Evolutionary conservation across 768 basidiomycete genomes (phyloP), one percentile per base, ranked within the genome.

Genomic region (Leccinum uliginosum): DNA sequence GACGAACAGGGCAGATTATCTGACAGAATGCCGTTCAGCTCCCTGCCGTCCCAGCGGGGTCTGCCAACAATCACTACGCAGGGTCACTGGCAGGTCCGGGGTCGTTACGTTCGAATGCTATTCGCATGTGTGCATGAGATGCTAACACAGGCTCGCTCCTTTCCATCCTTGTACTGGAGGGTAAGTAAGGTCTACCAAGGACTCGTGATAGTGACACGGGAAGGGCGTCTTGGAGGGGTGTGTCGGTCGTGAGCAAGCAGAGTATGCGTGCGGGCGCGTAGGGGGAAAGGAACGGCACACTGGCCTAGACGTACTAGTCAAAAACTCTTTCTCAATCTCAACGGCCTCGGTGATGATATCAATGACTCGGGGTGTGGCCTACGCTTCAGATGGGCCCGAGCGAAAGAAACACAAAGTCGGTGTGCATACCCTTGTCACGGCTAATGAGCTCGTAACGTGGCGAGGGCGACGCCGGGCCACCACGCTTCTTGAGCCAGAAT

Each of bases 401-500:
- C 30, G 96, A 76, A 11, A 96, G 74, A 68, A 93, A 96, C 2
- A 93, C 93, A 72, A 97, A 95, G 72, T 96, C 94, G 67, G 93
- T 96, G 74, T 98, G 94, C 76, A 97, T 85, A 53, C 91, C 94
- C 73, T 96, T 93, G 65, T 97, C 94, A 24, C 93, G 83, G 55
- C 88, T 91, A 73, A 98, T 96, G 63, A 96, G 84, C 71, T 97
- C 94, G 70, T 96, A n/a, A n/a, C n/a, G n/a, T 96, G 17, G 93
- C 93, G 73, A 94, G 95, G 1, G 94, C 91, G 32, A 97, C 76
- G 21, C 94, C 93, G 12, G 94, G 92, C 92, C n/a, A 96, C 94
- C 94, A n/a, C 93, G 84, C 73, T 96, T 96, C 83, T 95, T 96
- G 61, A 98, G 70, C 94, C 93, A 96, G 72, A 95, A 96, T 64